A percentile compares a stretch with the other conserved stretches of the same genome.
phyloP scores from a whole-genome alignment of 352 stramenopile species.

The Saprolegnia parasitica region DNA sequence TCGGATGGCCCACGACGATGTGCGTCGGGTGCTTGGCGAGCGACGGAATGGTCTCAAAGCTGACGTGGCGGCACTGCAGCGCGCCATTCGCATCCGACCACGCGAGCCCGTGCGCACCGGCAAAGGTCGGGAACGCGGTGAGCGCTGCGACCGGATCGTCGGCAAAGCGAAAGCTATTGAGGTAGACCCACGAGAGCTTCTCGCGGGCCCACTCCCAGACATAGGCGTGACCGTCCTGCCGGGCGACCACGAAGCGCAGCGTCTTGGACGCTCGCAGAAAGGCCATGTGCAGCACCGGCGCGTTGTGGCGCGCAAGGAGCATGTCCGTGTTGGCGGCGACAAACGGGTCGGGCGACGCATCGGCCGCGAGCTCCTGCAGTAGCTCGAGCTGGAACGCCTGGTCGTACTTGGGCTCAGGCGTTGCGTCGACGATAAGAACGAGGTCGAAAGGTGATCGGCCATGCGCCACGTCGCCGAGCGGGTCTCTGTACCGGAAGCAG shows the following conservation, averaged over 20 bases:
- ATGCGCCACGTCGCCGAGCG: not conserved
- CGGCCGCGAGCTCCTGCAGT: constrained; percentile 1
- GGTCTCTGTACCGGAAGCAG: constrained; percentile 16
- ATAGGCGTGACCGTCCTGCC: constrained; percentile 73
- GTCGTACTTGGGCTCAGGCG: constrained; percentile 28
- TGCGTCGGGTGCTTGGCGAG: constrained; percentile 57
- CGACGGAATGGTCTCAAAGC: constrained; percentile 61
- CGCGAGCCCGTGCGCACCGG: constrained; percentile 42
- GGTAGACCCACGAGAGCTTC: constrained; percentile 72
- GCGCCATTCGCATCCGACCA: constrained; percentile 74
- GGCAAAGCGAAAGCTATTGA: constrained; percentile 77
- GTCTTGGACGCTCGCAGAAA: constrained; percentile 22
- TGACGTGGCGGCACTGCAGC: constrained; percentile 61
- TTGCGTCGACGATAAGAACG: constrained; percentile 20
- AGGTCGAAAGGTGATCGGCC: not conserved
- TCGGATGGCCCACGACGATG: constrained; percentile 61
- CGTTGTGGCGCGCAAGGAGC: constrained; percentile 11
- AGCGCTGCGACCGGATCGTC: constrained; percentile 38
- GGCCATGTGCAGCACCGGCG: constrained; percentile 9
- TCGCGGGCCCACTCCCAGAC: constrained; percentile 82
- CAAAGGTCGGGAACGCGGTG: constrained; percentile 31
- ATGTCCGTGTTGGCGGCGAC: constrained; percentile 21
- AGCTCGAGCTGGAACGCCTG: constrained; percentile 26
- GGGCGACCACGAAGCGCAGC: constrained; percentile 67
- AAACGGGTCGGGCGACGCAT: constrained; percentile 14